Base-by-base conservation (phyloP, 805 yeast species). In the Myxozyma neglecta region DNA sequence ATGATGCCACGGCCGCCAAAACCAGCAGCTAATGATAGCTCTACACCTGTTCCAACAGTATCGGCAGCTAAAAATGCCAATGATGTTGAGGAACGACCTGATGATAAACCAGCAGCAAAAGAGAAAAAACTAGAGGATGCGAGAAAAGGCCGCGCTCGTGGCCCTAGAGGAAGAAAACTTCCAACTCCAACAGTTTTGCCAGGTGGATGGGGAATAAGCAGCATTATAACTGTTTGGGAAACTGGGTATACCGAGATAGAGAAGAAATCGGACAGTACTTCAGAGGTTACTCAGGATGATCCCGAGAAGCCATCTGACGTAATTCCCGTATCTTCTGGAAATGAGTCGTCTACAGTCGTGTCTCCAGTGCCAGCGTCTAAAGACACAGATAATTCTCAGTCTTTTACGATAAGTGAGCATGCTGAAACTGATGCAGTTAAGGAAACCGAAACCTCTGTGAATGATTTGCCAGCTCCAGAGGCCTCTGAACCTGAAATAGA, bases 141-240 rank as follows among this genome's bases (percentile, higher is more conserved):
- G 3, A 72, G 82, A 70, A 76, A 75, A 53, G 76, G 83, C 36
- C 80, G 93, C 69, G 86, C 85, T 0, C 85, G 77, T 67, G 94
- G 93, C 0, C 96, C 96, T 49, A 79, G 83, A 64, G 92, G 92
- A 0, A 82, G 89, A 63, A 84, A 83, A 68, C 74, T 87, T 56
- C 94, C 94, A n/a, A 82, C 85, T 11, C 77, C 79, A 20, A 72
- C 71, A 0, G 71, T 68, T 48, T 72, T 74, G 48, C 68, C 68
- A 37, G 68, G 70, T 18, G 70, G 69, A 20, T 69, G 67, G 55
- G 66, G 65, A 20, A 55, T 54, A 35, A 61, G 65, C 43, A 16
- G 34, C 7, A 36, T 57, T 32, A 55, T 53, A 13, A 51, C 61
- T 6, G 60, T 55, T 39, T 62, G 68, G 64, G 53, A 51, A 20